Evolutionary conservation across 2,329 filamentous ascomycete species (phyloP), one percentile per base, ranked within the genome.

Genomic region (Emmonsiellopsis sp.): DNA sequence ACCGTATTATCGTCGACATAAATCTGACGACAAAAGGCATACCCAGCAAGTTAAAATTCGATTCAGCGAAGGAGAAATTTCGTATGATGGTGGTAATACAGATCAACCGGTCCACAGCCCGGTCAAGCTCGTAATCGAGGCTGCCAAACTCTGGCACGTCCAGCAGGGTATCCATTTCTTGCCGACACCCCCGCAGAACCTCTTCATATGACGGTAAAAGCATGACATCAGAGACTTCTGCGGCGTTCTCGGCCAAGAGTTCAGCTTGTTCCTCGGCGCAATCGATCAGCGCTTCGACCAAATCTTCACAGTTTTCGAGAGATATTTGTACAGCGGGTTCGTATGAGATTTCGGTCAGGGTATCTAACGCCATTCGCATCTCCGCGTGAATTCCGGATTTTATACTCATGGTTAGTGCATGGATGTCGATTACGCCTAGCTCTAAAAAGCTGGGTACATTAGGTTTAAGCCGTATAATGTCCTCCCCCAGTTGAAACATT

Each of bases 61-160:
- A 82, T 71, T 80, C 86, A 66, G 79, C 79, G 68, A 95, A 96
- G 0, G 93, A 97, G 13, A 96, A 79, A 61, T 98, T 98, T 55
- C 93, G 86, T 46, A 98, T 72, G 53, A 96, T 91, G 0, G 89
- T 95, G 1, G 90, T 95, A 58, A 97, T 86, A 63, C 90, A 94
- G 53, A 97, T 84, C 47, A 98, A 71, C 55, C 86, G 83, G 61
- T 96, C 91, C 3, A 91, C 90, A 2, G 91, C 87, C 49, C 87
- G 83, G 63, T 95, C 88, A 2, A 96, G 79, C 50, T 92, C 83
- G 66, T 95, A 92, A 33, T 85, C 86, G 11, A 78, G 72, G 2
- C 85, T 87, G 2, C 89, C 92, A 65, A 93, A 86, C 37, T 81
- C 78, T 0, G 85, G 81, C 21, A 87, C 76, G 49, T 91, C 85